phyloP scores from a whole-genome alignment of 2,329 filamentous ascomycete genomes.

The Calonectria honghensis region DNA sequence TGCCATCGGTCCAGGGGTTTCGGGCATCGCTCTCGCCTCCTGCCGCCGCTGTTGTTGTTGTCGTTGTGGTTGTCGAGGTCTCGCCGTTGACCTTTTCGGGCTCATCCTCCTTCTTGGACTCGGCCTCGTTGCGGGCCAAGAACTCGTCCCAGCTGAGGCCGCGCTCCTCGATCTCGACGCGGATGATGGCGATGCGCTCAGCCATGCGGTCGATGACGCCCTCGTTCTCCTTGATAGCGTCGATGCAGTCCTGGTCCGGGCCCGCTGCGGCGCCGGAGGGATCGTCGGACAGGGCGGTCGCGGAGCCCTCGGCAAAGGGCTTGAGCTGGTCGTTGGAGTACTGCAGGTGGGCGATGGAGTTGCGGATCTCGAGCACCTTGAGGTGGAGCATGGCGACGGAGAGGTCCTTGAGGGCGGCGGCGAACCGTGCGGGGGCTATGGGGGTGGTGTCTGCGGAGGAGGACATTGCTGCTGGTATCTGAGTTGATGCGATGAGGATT shows the following conservation, averaged over 20 bases:
- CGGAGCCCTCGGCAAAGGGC: slow-evolving; percentile 76
- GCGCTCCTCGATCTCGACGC: slow-evolving; percentile 77
- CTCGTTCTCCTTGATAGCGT: slow-evolving; percentile 84
- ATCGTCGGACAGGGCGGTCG: slow-evolving; percentile 55
- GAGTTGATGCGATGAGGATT: background rate
- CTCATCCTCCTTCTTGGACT: slow-evolving; percentile 57
- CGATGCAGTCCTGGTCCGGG: slow-evolving; percentile 81
- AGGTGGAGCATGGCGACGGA: slow-evolving; percentile 80
- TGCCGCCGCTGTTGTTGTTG: slow-evolving; percentile 22
- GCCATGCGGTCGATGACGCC: slow-evolving; percentile 80
- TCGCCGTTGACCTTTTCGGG: slow-evolving; percentile 34
- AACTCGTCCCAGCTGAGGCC: slow-evolving; percentile 76
- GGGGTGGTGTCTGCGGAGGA: slow-evolving; percentile 77
- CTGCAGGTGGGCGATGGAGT: slow-evolving; percentile 83
- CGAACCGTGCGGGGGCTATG: slow-evolving; percentile 78
- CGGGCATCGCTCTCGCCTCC: slow-evolving; percentile 49
- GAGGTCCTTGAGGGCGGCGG: slow-evolving; percentile 80
- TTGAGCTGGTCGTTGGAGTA: slow-evolving; percentile 84
- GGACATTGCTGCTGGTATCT: slow-evolving; percentile 69
- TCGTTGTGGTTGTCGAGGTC: slow-evolving; percentile 9
- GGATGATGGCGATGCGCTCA: slow-evolving; percentile 78
- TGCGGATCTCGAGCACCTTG: slow-evolving; percentile 85
- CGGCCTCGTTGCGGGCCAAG: slow-evolving; percentile 66
- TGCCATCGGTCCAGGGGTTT: slow-evolving; percentile 77
- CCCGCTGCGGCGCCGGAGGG: slow-evolving; percentile 37